Evolutionary conservation across 495 filamentous ascomycete species (phyloP).

Genomic region (Penicillium maclennaniae): DNA sequence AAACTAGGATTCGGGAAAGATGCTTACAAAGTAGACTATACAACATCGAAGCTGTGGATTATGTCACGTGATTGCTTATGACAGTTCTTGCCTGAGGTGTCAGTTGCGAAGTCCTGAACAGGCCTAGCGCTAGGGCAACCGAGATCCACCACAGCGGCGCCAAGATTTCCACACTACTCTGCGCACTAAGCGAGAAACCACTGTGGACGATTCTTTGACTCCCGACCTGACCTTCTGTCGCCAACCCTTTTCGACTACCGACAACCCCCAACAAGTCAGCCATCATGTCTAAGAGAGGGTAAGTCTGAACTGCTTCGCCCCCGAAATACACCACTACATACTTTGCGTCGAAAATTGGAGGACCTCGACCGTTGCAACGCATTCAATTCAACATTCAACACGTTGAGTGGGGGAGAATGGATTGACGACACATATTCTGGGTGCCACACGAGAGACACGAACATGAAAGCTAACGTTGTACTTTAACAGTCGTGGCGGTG

Average conservation of each 20-base stretch:
- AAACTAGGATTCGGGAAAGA: neutral
- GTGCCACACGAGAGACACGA: slow-evolving; percentile 2
- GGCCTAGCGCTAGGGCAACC: slow-evolving; percentile 41
- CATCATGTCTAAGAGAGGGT: slow-evolving; percentile 59
- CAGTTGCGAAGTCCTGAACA: slow-evolving; percentile 9
- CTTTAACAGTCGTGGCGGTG: slow-evolving; percentile 68
- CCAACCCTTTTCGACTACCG: slow-evolving; percentile 40
- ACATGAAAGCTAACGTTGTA: slow-evolving; percentile 27
- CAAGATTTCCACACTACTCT: slow-evolving; percentile 44
- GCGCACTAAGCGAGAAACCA: slow-evolving; percentile 50
- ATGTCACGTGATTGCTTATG: neutral
- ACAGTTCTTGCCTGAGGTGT: neutral
- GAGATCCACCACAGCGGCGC: slow-evolving; percentile 28
- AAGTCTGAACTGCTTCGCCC: slow-evolving; percentile 25
- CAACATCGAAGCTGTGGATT: neutral
- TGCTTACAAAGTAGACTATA: neutral
- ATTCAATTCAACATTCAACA: slow-evolving; percentile 15
- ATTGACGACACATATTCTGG: slow-evolving; percentile 2
- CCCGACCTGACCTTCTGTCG: slow-evolving; percentile 36
- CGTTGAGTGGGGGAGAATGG: slow-evolving; percentile 16
- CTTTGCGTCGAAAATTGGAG: neutral
- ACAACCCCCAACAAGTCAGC: slow-evolving; percentile 42
- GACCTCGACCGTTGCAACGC: slow-evolving; percentile 10
- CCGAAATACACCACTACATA: slow-evolving; percentile 13
- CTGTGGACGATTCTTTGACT: slow-evolving; percentile 23